Base-by-base conservation (phyloP, 2,329 filamentous ascomycete genomes). In the Fusarium miscanthi region DNA sequence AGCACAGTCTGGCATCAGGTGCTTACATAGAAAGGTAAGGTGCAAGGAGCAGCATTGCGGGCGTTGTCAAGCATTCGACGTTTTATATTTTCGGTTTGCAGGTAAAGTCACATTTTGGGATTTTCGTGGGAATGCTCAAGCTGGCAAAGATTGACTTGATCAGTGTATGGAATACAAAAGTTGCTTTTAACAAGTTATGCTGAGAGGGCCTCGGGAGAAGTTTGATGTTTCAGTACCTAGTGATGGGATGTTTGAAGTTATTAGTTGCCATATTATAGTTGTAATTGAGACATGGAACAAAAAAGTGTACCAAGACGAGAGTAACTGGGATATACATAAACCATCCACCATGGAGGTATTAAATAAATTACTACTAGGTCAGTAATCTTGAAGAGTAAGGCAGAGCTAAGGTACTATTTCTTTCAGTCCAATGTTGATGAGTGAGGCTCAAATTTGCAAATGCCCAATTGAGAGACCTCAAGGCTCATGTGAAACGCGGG, bases 21-120 rank as follows among this genome's bases (percentile, higher is more conserved):
- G 76, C 69, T 70, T 65, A 70, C 61, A 75, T 78, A 78, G 76
- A 75, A 74, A 76, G 73, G 69, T 73, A 76, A 74, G 76, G 76
- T 74, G 45, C 43, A 59, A 43, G 65, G 69, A 65, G 59, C 51
- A 72, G 74, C 70, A 78, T 74, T 72, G 65, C 63, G 63, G 72
- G 66, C 73, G 74, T 75, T 77, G 70, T 59, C 52, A 65, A 70
- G 73, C 68, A 75, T 76, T 75, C 56, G 62, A 62, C 51, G 56
- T 59, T 62, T 73, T 69, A 60, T 49, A 59, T 51, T 52, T 64
- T 63, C 48, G 58, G 62, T 57, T 52, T 57, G 41, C 43, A 53
- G n/a, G 19, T 33, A 40, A 42, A 53, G 46, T 58, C 38, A 53
- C 43, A 30, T 54, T 57, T 57, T 68, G 59, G 43, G 31, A 68